Evolutionary conservation across 768 basidiomycete species (phyloP), one percentile per base, ranked within the genome.

Genomic region (Crassisporium funariophilum): DNA sequence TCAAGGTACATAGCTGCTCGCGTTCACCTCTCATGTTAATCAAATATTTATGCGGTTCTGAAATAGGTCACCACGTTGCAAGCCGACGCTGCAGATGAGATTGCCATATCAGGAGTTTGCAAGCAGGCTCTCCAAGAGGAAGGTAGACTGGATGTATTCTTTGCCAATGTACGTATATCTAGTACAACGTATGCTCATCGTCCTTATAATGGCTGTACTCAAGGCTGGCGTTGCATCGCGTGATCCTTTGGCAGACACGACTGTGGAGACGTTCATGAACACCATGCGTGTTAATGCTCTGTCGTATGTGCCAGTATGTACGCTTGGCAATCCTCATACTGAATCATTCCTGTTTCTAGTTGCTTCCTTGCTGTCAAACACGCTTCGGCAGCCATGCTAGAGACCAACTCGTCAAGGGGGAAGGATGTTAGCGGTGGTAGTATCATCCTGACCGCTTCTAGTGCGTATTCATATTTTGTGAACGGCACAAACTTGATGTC

Each of bases 151-250:
- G 95, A 98, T 55, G 84, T 95, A 53, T 97, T 97, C 75, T 98
- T 94, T 62, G 95, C 95, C 24, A 97, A 98, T 63, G 94, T 91
- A 59, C n/a, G n/a, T n/a, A n/a, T n/a, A n/a, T n/a, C n/a, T n/a
- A n/a, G n/a, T n/a, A n/a, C n/a, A n/a, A n/a, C n/a, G n/a, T n/a
- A n/a, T n/a, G n/a, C n/a, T n/a, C n/a, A n/a, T n/a, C n/a, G n/a
- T n/a, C n/a, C n/a, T n/a, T n/a, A n/a, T n/a, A n/a, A n/a, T n/a
- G n/a, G n/a, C n/a, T n/a, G n/a, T n/a, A n/a, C n/a, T n/a, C n/a
- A n/a, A 92, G 89, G 91, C 90, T 46, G 91, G 89, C 9, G 64
- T 87, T 40, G 78, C 75, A 2, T 74, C 74, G 2, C 58, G 27
- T 15, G 53, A 69, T 31, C 57, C 60, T 6, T 58, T 94, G 12